Evolutionary conservation across 192 early-diverging fungal species (phyloP).

Genomic region (Coemansia sp.): DNA sequence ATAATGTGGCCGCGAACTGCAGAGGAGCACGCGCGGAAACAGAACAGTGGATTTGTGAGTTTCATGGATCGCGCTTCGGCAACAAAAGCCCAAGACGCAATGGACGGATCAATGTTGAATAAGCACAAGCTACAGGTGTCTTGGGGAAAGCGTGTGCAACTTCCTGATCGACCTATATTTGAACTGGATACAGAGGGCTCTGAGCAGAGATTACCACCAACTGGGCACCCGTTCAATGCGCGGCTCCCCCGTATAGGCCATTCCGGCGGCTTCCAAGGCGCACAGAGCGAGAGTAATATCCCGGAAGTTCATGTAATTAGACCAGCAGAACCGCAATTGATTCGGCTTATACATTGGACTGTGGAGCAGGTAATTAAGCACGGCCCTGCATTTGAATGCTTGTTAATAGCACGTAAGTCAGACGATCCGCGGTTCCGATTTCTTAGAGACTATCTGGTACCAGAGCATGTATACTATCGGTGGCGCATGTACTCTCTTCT

Average conservation of each 20-base stretch:
- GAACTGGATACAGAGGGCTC: slow-evolving; percentile 12
- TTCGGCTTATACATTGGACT: slow-evolving; percentile 77
- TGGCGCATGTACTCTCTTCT: slow-evolving; percentile 89
- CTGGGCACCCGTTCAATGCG: slow-evolving; percentile 42
- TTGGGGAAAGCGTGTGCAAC: slow-evolving; percentile 80
- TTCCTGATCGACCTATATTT: slow-evolving; percentile 74
- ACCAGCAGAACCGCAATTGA: slow-evolving; percentile 57
- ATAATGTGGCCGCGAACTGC: slow-evolving; percentile 92
- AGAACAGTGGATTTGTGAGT: slow-evolving; percentile 86
- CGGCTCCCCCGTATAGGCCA: background rate
- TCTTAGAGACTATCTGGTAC: slow-evolving; percentile 66
- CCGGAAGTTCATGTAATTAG: slow-evolving; percentile 65
- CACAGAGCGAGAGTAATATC: slow-evolving; percentile 14
- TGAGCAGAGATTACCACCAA: slow-evolving; percentile 5
- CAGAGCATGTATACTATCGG: slow-evolving; percentile 85
- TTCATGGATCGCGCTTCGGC: slow-evolving; percentile 82
- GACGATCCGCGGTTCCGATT: slow-evolving; percentile 71
- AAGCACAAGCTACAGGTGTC: slow-evolving; percentile 60
- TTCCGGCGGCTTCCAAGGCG: background rate
- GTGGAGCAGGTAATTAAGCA: slow-evolving; percentile 74
- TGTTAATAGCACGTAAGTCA: slow-evolving; percentile 63
- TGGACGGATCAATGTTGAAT: slow-evolving; percentile 57
- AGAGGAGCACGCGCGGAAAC: slow-evolving; percentile 76
- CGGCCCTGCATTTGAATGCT: slow-evolving; percentile 74
- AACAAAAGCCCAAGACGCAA: slow-evolving; percentile 62